Percentiles rank a stretch among this genome's conserved stretches.
These are phyloP conservation scores for Exophiala oligosperma DNA, from an alignment of 2,329 filamentous ascomycete genomes.

Conservation along the genomic window DNA sequence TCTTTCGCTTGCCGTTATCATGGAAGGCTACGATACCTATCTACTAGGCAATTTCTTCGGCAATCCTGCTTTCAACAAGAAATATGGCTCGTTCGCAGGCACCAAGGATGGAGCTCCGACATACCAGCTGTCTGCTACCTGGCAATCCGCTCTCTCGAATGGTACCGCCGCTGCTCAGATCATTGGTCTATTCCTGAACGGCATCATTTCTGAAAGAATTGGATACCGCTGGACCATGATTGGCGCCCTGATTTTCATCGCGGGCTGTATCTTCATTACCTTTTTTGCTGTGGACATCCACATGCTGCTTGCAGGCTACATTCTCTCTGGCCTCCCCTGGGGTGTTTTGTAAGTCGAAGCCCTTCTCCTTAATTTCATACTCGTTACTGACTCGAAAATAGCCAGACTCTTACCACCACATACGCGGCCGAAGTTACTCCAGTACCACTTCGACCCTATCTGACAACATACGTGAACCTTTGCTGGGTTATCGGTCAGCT, in stretches of 20 bases:
- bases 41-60: conserved; percentile 31
- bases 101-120: conserved; percentile 24
- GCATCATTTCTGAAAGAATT: conserved; percentile 43
- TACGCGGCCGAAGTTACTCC: conserved; percentile 43
- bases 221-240: conserved; percentile 39
- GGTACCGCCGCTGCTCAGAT: conserved; percentile 30
- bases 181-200: conserved; percentile 29
- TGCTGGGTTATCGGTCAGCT: conserved; percentile 46
- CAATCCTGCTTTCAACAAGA: conserved; percentile 24
- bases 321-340: conserved; percentile 44
- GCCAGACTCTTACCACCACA: conserved; percentile 36
- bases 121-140: conserved; percentile 33
- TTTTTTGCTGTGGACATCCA: conserved; percentile 42
- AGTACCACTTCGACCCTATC: conserved; percentile 35
- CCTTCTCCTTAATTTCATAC: neutral
- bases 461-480: conserved; percentile 41
- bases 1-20: conserved; percentile 29
- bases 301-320: conserved; percentile 38
- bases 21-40: conserved; percentile 31
- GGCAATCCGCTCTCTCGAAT: conserved; percentile 47
- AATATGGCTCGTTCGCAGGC: conserved; percentile 21
- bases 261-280: conserved; percentile 37
- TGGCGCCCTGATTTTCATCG: conserved; percentile 28
- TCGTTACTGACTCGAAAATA: neutral
- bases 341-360: conserved; percentile 32